Evolutionary conservation across 2,329 filamentous ascomycete genomes (phyloP).

Genomic region (Saccharata proteae): DNA sequence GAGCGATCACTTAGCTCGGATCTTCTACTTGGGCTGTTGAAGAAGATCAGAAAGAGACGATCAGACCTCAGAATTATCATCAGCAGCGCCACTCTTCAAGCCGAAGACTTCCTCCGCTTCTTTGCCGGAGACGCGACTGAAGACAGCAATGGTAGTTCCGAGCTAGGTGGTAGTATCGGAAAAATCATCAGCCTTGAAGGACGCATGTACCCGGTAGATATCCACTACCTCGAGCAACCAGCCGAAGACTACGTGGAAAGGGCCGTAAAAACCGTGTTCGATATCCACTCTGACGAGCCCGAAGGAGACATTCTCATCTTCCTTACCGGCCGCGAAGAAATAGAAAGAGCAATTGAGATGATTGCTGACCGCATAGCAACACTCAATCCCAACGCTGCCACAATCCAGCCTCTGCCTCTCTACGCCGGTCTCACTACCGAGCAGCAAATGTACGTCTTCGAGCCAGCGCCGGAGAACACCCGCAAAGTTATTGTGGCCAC

Average conservation of each 20-base stretch:
- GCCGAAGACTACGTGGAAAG: conserved; percentile 78
- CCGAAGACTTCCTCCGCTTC: conserved; percentile 72
- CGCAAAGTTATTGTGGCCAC: conserved; percentile 89
- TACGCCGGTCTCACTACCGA: conserved; percentile 84
- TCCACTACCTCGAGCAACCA: conserved; percentile 66
- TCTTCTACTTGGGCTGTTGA: conserved; percentile 75
- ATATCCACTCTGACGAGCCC: conserved; percentile 71
- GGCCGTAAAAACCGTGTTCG: conserved; percentile 70
- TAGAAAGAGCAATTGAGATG: conserved; percentile 68
- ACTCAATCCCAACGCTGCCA: conserved; percentile 46
- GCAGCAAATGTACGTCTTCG: conserved; percentile 91
- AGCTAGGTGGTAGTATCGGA: conserved; percentile 33
- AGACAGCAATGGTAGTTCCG: conserved; percentile 22
- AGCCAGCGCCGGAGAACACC: conserved; percentile 65
- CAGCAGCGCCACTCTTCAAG: conserved; percentile 87
- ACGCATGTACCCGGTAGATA: conserved; percentile 77
- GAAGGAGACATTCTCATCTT: conserved; percentile 87
- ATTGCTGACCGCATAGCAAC: conserved; percentile 60
- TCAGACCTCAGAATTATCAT: conserved; percentile 78
- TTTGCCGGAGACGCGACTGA: conserved; percentile 43
- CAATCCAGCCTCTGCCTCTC: conserved; percentile 61
- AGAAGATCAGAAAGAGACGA: conserved; percentile 74
- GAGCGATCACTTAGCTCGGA: conserved; percentile 89
- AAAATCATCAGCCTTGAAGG: conserved; percentile 77
- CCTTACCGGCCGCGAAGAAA: conserved; percentile 85